phyloP scores from a whole-genome alignment of 805 yeast genomes.

The Nakazawaea sp. region DNA sequence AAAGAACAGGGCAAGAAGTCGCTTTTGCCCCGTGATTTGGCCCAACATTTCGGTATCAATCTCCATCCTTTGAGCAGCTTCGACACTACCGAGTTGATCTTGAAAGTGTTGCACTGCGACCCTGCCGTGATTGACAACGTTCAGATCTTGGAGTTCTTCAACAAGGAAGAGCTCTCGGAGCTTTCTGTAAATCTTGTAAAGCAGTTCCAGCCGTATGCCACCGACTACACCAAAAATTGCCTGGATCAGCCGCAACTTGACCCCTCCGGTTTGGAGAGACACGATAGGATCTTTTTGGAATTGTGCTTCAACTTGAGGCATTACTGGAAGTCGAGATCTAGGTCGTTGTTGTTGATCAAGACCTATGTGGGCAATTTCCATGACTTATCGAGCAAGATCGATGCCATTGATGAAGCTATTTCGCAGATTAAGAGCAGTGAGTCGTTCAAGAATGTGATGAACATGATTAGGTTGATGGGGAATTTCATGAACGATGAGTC shows the following conservation, averaged over 20 bases:
- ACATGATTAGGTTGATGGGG: constrained; percentile 85
- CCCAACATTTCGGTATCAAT: constrained; percentile 94
- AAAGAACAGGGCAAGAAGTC: constrained; percentile 50
- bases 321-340: constrained; percentile 89
- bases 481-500: constrained; percentile 93
- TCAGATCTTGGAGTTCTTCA: constrained; percentile 80
- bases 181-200: constrained; percentile 65
- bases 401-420: constrained; percentile 67
- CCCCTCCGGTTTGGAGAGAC: constrained; percentile 71
- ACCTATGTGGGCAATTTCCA: constrained; percentile 73
- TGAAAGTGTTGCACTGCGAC: constrained; percentile 72
- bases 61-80: constrained; percentile 66
- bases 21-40: constrained; percentile 73
- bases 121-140: constrained; percentile 58
- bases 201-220: constrained; percentile 73
- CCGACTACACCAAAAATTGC: constrained; percentile 50
- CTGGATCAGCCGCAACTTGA: constrained; percentile 54
- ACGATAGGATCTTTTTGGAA: constrained; percentile 80
- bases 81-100: constrained; percentile 59
- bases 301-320: constrained; percentile 75
- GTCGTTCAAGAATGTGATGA: constrained; percentile 65
- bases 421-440: constrained; percentile 58
- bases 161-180: constrained; percentile 68
- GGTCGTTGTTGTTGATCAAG: constrained; percentile 68
- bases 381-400: constrained; percentile 61